phyloP scores from a whole-genome alignment of 1,139 yeast species.

The Zygoascus meyerae region DNA sequence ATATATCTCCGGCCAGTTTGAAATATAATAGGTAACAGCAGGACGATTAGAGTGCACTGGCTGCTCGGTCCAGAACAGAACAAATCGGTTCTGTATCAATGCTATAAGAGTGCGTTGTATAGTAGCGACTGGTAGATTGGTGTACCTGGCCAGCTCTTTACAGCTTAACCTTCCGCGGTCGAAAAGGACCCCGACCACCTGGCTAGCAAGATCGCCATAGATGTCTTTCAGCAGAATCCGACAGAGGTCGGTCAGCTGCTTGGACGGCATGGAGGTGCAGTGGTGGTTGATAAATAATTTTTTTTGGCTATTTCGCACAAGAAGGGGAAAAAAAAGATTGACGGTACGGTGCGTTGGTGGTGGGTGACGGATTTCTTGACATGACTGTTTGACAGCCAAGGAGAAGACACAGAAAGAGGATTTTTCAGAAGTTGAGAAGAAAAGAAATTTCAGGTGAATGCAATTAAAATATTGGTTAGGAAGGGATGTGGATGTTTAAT shows the following conservation, averaged over 20 bases:
- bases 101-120: slow-evolving; percentile 37
- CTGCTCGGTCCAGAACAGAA: slow-evolving; percentile 38
- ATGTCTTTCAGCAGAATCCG: slow-evolving; percentile 31
- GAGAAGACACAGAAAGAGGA: too few relatives aligned
- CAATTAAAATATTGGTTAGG: too few relatives aligned
- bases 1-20: slow-evolving; percentile 60
- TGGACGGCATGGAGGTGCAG: slow-evolving; percentile 26
- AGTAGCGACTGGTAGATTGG: slow-evolving; percentile 29
- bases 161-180: slow-evolving; percentile 35
- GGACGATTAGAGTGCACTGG: slow-evolving; percentile 28
- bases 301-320: background rate
- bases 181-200: slow-evolving; percentile 31
- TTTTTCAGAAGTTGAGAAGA: too few relatives aligned
- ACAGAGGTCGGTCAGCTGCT: slow-evolving; percentile 34
- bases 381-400: background rate
- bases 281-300: background rate
- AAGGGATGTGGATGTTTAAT: too few relatives aligned
- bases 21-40: slow-evolving; percentile 45
- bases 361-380: background rate
- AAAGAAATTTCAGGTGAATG: too few relatives aligned
- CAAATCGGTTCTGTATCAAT: slow-evolving; percentile 38
- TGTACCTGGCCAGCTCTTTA: slow-evolving; percentile 27
- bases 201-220: slow-evolving; percentile 36
- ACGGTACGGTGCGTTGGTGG: background rate
- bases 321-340: background rate